Evolutionary conservation across 163 green algal genomes (phyloP).

Genomic region (Smithsoniella earleae): DNA sequence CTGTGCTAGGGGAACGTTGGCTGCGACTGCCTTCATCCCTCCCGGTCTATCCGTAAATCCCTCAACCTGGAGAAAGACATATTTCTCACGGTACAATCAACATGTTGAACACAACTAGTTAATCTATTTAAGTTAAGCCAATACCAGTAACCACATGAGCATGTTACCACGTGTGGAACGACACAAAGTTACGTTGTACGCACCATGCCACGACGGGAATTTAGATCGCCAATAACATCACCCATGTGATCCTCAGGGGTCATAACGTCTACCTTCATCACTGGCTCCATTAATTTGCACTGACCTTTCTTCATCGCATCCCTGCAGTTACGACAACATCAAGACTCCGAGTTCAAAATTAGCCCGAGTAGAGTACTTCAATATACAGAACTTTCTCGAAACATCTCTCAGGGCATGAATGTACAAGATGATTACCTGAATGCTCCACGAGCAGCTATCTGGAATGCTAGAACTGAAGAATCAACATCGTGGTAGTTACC

Average conservation of each 20-base stretch:
- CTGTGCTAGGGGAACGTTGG: slow-evolving; percentile 85
- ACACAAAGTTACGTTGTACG: slow-evolving; percentile 18
- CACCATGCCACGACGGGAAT: slow-evolving; percentile 84
- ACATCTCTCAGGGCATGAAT: too few relatives aligned
- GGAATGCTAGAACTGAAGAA: slow-evolving; percentile 93
- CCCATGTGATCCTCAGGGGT: slow-evolving; percentile 98
- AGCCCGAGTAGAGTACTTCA: too few relatives aligned
- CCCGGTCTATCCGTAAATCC: slow-evolving; percentile 81
- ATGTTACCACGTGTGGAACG: slow-evolving; percentile 28
- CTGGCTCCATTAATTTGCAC: slow-evolving; percentile 85
- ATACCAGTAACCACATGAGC: not conserved
- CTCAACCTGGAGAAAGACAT: not conserved
- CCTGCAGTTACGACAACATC: slow-evolving; percentile 31
- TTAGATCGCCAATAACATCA: slow-evolving; percentile 98
- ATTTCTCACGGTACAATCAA: not conserved
- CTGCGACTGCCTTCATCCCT: slow-evolving; percentile 78
- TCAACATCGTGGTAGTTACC: slow-evolving; percentile 98
- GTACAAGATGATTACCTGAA: slow-evolving; percentile 47
- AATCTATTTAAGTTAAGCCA: slow-evolving; percentile 30
- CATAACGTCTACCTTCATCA: slow-evolving; percentile 98
- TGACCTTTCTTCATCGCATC: slow-evolving; percentile 88
- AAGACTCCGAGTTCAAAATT: too few relatives aligned
- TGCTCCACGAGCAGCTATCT: slow-evolving; percentile 79
- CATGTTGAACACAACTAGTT: slow-evolving; percentile 45
- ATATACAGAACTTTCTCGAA: too few relatives aligned